Conservation (phyloP, 257 asterid genomes). For the Rehmannia glutinosa region DNA sequence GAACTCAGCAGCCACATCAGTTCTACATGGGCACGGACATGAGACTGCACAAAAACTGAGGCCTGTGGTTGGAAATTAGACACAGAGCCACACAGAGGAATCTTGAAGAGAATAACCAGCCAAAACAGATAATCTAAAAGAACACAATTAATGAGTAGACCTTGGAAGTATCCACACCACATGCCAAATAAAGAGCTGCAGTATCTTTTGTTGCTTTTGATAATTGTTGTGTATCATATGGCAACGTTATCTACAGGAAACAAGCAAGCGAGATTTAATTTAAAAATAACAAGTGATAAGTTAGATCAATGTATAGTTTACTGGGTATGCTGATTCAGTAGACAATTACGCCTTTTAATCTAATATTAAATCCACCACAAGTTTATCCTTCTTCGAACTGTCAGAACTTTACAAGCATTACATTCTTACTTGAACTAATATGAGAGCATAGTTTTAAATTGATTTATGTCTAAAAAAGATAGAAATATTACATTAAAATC, state of each 20-base stretch:
- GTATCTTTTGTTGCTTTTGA: slow-evolving; percentile 86
- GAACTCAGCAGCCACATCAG: slow-evolving; percentile 96
- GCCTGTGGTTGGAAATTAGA: slow-evolving; percentile 54
- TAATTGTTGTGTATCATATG: slow-evolving; percentile 69
- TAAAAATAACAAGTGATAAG: not conserved
- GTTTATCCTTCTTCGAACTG: not conserved
- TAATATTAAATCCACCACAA: slow-evolving; percentile 6
- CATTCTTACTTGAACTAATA: not conserved
- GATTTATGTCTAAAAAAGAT: not conserved
- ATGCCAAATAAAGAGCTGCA: slow-evolving; percentile 95
- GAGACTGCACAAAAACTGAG: slow-evolving; percentile 98
- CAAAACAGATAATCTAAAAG: slow-evolving; percentile 1
- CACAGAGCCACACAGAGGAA: slow-evolving; percentile 12
- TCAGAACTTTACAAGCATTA: not conserved
- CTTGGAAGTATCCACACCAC: slow-evolving; percentile 91
- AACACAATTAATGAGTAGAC: slow-evolving; percentile 31
- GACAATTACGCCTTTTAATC: slow-evolving; percentile 8
- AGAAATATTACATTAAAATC: not conserved
- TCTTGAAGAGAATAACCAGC: not conserved
- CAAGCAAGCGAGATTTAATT: not conserved
- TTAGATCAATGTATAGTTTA: not conserved
- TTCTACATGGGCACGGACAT: slow-evolving; percentile 91
- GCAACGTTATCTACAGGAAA: slow-evolving; percentile 74
- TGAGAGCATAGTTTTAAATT: not conserved
- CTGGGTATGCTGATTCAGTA: not conserved